Conservation (phyloP, 2,329 filamentous ascomycete species). For the Chaetomium globosum region DNA sequence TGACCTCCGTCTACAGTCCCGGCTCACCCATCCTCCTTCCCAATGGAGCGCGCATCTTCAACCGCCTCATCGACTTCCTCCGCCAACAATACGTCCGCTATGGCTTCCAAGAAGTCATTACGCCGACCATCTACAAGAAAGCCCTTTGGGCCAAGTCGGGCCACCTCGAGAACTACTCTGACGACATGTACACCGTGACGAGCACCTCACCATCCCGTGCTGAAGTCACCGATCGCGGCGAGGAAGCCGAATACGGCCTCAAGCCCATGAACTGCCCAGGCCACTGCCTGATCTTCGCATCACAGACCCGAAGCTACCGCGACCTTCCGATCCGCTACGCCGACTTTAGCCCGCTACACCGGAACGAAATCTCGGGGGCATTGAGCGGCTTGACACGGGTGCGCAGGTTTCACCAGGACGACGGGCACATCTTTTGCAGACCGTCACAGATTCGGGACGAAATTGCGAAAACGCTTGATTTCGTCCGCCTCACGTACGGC, state of each 20-base stretch:
- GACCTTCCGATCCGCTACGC: constrained; percentile 83
- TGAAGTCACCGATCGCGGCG: constrained; percentile 44
- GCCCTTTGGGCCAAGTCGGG: constrained; percentile 83
- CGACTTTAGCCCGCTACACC: constrained; percentile 84
- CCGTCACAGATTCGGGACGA: constrained; percentile 74
- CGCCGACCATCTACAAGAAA: constrained; percentile 88
- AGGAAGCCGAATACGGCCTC: constrained; percentile 74
- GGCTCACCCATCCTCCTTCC: constrained; percentile 85
- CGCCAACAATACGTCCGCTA: constrained; percentile 82
- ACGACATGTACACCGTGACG: constrained; percentile 87
- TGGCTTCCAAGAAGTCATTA: constrained; percentile 86
- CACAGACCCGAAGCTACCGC: constrained; percentile 71
- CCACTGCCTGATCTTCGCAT: constrained; percentile 81
- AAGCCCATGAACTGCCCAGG: constrained; percentile 95
- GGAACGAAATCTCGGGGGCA: constrained; percentile 82
- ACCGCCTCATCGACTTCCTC: constrained; percentile 78
- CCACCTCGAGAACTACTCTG: constrained; percentile 85
- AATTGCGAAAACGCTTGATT: constrained; percentile 72
- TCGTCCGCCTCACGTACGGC: constrained; percentile 71
- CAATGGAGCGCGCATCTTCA: constrained; percentile 79
- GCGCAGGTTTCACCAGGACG: constrained; percentile 85
- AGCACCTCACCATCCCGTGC: constrained; percentile 52
- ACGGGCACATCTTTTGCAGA: constrained; percentile 87
- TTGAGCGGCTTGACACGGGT: constrained; percentile 82
- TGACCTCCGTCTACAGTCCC: constrained; percentile 76